Conservation (phyloP, 768 basidiomycete genomes). For the Russula foetens region DNA sequence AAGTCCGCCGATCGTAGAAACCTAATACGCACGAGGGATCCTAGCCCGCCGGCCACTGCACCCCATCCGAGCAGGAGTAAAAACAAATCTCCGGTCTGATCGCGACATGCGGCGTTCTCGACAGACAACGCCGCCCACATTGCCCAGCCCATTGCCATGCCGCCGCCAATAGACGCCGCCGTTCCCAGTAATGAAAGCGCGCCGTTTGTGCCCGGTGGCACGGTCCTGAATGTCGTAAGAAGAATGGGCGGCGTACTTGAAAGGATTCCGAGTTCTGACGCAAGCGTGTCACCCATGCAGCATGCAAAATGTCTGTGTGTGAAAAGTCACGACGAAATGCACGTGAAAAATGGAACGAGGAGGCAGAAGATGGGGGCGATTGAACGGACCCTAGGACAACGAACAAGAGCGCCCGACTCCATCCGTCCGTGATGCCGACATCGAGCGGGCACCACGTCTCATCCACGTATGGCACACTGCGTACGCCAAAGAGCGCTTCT, state of each 20-base stretch:
- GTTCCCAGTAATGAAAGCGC: constrained; percentile 74
- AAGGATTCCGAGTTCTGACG: constrained; percentile 88
- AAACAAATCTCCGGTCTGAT: constrained; percentile 32
- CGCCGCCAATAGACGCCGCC: constrained; percentile 63
- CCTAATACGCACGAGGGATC: constrained; percentile 55
- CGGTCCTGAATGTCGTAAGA: constrained; percentile 65
- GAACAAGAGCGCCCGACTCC: constrained; percentile 57
- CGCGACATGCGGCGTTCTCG: constrained; percentile 53
- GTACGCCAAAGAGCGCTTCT: constrained; percentile 16
- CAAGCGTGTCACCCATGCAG: constrained; percentile 86
- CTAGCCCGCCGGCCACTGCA: constrained; percentile 58
- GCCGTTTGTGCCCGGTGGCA: constrained; percentile 90
- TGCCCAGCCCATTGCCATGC: constrained; percentile 57
- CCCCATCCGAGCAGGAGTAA: constrained; percentile 51
- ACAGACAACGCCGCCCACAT: constrained; percentile 47
- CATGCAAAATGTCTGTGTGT: constrained; percentile 73
- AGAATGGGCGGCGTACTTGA: constrained; percentile 60
- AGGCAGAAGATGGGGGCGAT: constrained; percentile 4
- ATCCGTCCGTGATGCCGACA: constrained; percentile 34
- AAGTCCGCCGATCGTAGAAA: neutral
- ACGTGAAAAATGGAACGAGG: too few species aligned
- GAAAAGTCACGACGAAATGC: neutral
- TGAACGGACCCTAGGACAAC: constrained; percentile 52
- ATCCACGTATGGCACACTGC: constrained; percentile 29
- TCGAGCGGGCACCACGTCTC: constrained; percentile 57